Evolutionary conservation across 305 asterid species (phyloP), one percentile per base, ranked within the genome.

Genomic region (Solanum aculeatissimum): DNA sequence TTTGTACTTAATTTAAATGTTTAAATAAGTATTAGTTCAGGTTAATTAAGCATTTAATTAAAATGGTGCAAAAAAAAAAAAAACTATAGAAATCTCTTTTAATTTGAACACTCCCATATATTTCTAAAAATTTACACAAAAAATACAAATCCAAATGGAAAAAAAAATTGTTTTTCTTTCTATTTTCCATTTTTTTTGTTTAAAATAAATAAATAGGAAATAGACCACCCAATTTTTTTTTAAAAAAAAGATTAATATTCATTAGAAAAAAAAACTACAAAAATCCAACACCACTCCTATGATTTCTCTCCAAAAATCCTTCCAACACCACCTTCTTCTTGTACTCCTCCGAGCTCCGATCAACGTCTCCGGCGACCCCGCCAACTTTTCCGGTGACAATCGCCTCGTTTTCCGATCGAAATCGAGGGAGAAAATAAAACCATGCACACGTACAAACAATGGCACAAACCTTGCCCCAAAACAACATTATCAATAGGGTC

Each of bases 381-480:
- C 38, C 60, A 7, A 70, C 72, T 53, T 83, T 43, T 84, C 72
- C 47, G 18, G 65, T 3, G 77, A 49, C 4, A 7, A 10, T 82
- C 58, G 55, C 54, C 16, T 65, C 84, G 4, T 87, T 84, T 65
- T 84, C 81, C 42, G 79, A 70, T 75, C 47, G 82, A 51, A 91
- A 6, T 18, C 86, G 84, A 69, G 91, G 91, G 25, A 89, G 66
- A 54, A 87, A 85, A 65, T 91, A 92, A 72, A 92, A 83, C 93
- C 93, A 92, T 66, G 91, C 91, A 29, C 91, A 89, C 79, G 93
- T 84, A 63, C 91, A 88, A 42, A 93, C 55, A 71, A 90, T 91
- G 43, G 97, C 96, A 47, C 90, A 94, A 3, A 89, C 47, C 80
- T 90, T 92, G 16, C 97, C 97, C 92, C 92, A 92, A 84, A 94